Conservation (phyloP, 352 stramenopile species). For the Albugo laibachii region DNA sequence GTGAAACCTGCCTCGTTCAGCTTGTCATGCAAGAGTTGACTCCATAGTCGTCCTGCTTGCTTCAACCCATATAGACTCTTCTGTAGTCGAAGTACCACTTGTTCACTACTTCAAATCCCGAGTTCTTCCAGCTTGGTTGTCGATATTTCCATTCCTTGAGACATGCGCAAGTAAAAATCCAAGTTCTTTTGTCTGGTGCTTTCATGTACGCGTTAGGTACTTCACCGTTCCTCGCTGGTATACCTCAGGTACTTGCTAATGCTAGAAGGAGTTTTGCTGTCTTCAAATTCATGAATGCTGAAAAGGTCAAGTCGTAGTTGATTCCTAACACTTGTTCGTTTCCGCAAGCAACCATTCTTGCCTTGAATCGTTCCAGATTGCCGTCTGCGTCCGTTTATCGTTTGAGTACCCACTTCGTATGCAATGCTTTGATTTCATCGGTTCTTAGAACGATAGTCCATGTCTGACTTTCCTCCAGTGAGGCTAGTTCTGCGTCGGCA, state of each 20-base stretch:
- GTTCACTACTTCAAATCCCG: too few species aligned
- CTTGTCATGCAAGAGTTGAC: constrained; percentile 2
- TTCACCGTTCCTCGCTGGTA: neutral
- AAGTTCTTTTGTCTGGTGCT: neutral
- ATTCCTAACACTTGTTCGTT: neutral
- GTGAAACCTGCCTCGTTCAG: constrained; percentile 6
- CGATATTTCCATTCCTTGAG: neutral
- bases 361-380: neutral
- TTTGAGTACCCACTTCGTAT: neutral
- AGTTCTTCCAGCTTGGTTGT: too few species aligned
- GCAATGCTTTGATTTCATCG: neutral
- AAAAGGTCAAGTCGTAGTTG: neutral
- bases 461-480: neutral
- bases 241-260: neutral
- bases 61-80: constrained; percentile 9
- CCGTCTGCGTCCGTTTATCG: neutral
- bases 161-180: neutral
- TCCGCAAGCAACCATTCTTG: neutral
- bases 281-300: constrained; percentile 4
- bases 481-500: neutral
- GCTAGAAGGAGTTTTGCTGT: neutral
- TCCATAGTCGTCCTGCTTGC: constrained; percentile 13
- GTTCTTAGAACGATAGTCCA: neutral
- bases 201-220: neutral
- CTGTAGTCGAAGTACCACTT: too few species aligned